A percentile compares a stretch with the other conserved stretches of the same genome.
These are phyloP conservation scores for Yamadazyma oceani DNA, from an alignment of 1,139 yeast species.

Conservation along the genomic window DNA sequence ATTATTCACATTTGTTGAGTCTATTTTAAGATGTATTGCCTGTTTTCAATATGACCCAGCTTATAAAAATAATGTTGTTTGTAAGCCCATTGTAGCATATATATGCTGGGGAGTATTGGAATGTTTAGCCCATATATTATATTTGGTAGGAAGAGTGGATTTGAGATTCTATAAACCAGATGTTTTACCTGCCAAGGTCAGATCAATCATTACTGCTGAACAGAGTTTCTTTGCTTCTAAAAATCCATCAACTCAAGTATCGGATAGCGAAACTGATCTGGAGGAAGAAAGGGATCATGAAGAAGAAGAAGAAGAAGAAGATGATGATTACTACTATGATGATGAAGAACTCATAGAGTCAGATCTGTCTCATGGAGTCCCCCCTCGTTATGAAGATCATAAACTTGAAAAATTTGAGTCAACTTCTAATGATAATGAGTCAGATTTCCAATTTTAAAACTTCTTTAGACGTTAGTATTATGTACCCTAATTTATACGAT, in stretches of 20 bases:
- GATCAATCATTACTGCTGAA: conserved; percentile 43
- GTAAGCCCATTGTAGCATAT: conserved; percentile 33
- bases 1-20: conserved; percentile 30
- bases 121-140: conserved; percentile 32
- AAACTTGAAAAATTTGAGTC: conserved; percentile 11
- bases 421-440: conserved; percentile 15
- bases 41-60: conserved; percentile 28
- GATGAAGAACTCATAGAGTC: conserved; percentile 5
- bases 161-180: conserved; percentile 49
- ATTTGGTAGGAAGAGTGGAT: conserved; percentile 45
- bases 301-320: conserved; percentile 10
- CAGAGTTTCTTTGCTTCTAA: conserved; percentile 26
- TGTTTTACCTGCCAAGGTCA: conserved; percentile 36
- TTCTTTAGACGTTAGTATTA: no score
- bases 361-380: conserved; percentile 5
- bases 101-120: conserved; percentile 44
- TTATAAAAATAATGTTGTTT: conserved; percentile 13
- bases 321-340: conserved; percentile 9
- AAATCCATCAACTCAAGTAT: conserved; percentile 8
- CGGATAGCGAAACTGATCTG: conserved; percentile 9
- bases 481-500: no score
- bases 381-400: conserved; percentile 11
- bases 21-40: conserved; percentile 32
- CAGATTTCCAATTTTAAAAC: conserved; percentile 17
- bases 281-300: conserved; percentile 3